Conservation (phyloP, 495 filamentous ascomycete genomes). For the Paragyromitra xinjiangensis region DNA sequence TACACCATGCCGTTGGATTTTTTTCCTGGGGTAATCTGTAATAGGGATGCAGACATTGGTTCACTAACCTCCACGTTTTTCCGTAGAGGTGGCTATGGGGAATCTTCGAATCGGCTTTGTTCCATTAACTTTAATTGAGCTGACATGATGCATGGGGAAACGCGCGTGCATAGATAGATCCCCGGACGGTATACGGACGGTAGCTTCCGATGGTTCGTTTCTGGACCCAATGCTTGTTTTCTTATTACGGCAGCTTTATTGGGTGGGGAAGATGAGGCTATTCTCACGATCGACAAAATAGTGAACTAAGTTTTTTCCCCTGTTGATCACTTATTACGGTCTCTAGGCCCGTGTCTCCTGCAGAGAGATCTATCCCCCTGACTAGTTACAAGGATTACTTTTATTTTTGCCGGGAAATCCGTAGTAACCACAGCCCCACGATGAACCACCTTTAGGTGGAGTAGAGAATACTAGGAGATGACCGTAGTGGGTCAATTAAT, state of each 20-base stretch:
- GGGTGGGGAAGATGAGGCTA: constrained; percentile 24
- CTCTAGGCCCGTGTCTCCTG: constrained; percentile 46
- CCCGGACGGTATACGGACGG: constrained; percentile 31
- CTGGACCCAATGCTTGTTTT: constrained; percentile 31
- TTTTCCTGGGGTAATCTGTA: constrained; percentile 37
- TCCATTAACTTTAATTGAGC: constrained; percentile 26
- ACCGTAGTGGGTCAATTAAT: constrained; percentile 28
- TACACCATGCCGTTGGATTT: constrained; percentile 20
- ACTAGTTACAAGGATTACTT: constrained; percentile 28
- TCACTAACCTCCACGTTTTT: constrained; percentile 35
- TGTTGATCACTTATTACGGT: constrained; percentile 49
- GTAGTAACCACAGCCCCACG: not conserved
- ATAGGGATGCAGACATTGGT: constrained; percentile 19
- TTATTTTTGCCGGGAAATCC: constrained; percentile 40
- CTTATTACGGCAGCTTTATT: constrained; percentile 16
- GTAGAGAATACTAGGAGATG: constrained; percentile 3
- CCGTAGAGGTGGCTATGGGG: constrained; percentile 35
- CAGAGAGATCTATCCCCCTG: constrained; percentile 11
- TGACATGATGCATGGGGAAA: not conserved
- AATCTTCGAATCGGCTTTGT: constrained; percentile 33
- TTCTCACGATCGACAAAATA: constrained; percentile 5
- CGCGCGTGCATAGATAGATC: not conserved
- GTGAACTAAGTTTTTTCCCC: constrained; percentile 36
- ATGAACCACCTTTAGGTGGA: not conserved
- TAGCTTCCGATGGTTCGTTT: constrained; percentile 32